Base-by-base conservation (phyloP, 1,284 basidiomycete genomes). In the Malassezia restricta region DNA sequence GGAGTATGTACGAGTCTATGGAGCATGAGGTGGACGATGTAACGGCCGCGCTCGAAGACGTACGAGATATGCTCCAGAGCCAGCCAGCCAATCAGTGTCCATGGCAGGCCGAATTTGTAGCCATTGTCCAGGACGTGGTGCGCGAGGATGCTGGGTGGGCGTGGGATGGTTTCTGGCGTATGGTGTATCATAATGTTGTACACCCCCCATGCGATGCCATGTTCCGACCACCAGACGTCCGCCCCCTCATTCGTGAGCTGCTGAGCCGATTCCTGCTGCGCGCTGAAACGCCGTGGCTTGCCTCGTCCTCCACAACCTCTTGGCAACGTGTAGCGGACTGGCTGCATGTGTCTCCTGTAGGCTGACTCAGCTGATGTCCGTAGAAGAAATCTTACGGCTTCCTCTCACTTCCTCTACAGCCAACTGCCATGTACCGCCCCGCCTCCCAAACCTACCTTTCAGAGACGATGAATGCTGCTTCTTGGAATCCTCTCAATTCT, bases 41-140 rank as follows among this genome's bases (percentile, higher is more conserved):
- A 9, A 73, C 76, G 31, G 65, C 66, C 0, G 70, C 75, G 0
- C 76, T 80, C 9, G 51, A 43, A 5, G 79, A 80, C 45, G 77
- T 80, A 0, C 66, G 64, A 31, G 66, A 72, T 4, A 68, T 79
- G 58, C 71, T 79, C 8, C 46, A 47, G 1, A 40, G 43, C 1
- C 3, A 40, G 9, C 27, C 31, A n/a, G 3, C 33, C 33, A 35
- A 35, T 15, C 11, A 35, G 11, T 8, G 30, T 9, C 47, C 20
- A 14, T 69, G 66, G 66, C 47, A 57, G 29, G 1, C 15, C 0
- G 68, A 69, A 45, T 71, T 63, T 29, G 49, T 51, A 8, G 38
- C 12, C 1, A 30, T 64, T 14, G 64, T 69, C 0, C 64, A 66
- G 43, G 49, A 61, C 6, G 56, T 71, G 3, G 62, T 64, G 7